Percentiles rank a stretch among this genome's conserved stretches.
Conservation (phyloP, 345 rosid species). For the Lepidium sativum region DNA sequence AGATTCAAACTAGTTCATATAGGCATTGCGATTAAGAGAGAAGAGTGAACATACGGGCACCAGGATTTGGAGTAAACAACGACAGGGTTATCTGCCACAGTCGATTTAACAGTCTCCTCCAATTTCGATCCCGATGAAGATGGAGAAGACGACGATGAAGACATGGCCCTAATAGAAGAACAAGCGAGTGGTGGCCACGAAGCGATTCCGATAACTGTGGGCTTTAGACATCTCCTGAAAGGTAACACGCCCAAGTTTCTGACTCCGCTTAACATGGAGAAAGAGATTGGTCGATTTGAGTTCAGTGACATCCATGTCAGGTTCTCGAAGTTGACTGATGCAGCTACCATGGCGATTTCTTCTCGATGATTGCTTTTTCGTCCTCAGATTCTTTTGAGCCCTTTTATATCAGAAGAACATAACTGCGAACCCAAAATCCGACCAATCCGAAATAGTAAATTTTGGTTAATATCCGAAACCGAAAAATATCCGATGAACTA, state of each 20-base stretch:
- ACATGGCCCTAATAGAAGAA: conserved; percentile 19
- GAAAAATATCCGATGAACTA: too few relatives aligned
- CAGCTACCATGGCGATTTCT: conserved; percentile 37
- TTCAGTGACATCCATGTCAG: conserved; percentile 33
- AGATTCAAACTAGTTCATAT: neutral
- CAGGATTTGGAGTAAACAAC: conserved; percentile 92
- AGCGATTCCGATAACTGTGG: conserved; percentile 16
- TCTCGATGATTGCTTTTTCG: neutral
- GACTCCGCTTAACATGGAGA: conserved; percentile 18
- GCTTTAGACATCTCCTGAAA: conserved; percentile 4
- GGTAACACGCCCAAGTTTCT: conserved; percentile 4
- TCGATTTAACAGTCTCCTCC: conserved; percentile 65
- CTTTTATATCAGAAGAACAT: neutral
- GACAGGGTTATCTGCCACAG: conserved; percentile 62
- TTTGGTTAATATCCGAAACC: too few relatives aligned
- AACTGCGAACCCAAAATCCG: too few relatives aligned
- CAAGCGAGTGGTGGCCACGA: conserved; percentile 5
- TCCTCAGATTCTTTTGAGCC: neutral
- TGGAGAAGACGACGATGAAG: conserved; percentile 7
- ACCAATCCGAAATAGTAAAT: too few relatives aligned
- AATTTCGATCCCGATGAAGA: conserved; percentile 57
- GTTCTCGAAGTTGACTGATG: conserved; percentile 32
- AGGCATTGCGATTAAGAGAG: neutral
- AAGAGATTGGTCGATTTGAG: conserved; percentile 26
- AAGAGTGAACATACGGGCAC: conserved; percentile 69